Evolutionary conservation across 2,329 filamentous ascomycete species (phyloP).

Genomic region (Fusarium fujikuroi): DNA sequence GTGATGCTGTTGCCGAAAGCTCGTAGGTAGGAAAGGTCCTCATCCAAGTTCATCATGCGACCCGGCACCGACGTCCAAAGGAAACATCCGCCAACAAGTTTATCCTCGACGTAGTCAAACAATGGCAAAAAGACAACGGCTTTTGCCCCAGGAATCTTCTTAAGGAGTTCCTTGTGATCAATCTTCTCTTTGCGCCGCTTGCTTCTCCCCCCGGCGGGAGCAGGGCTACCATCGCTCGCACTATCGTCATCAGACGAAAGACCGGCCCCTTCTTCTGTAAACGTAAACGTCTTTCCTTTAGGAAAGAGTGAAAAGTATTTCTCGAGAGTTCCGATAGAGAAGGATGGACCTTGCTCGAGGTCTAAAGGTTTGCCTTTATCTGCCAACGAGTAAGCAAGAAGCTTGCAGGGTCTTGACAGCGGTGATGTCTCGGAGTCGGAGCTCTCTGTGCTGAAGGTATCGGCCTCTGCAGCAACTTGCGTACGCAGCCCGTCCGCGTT

Average conservation of each 20-base stretch:
- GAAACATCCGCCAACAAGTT: constrained; percentile 50
- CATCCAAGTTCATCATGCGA: constrained; percentile 51
- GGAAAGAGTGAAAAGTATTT: constrained; percentile 48
- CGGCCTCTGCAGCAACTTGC: constrained; percentile 29
- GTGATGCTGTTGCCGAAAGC: constrained; percentile 52
- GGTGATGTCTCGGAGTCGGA: constrained; percentile 47
- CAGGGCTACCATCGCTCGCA: constrained; percentile 36
- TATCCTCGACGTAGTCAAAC: constrained; percentile 50
- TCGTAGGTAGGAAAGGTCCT: constrained; percentile 51
- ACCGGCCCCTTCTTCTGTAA: constrained; percentile 44
- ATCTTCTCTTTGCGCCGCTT: constrained; percentile 37
- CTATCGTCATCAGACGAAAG: constrained; percentile 49
- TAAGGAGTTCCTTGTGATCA: constrained; percentile 49
- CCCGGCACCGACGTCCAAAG: constrained; percentile 49
- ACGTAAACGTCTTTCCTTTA: constrained; percentile 46
- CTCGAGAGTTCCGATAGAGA: constrained; percentile 46
- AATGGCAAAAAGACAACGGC: constrained; percentile 51
- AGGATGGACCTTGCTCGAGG: constrained; percentile 43
- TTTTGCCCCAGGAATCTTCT: constrained; percentile 49
- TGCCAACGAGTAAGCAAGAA: constrained; percentile 45
- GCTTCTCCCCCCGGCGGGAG: neutral
- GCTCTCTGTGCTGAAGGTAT: constrained; percentile 41
- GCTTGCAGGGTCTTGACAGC: constrained; percentile 42
- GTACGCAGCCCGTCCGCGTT: constrained; percentile 34
- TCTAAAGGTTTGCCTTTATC: constrained; percentile 39